These are phyloP conservation scores for Lachancea nothofagi DNA, from an alignment of 805 yeast species.

Conservation along the genomic window DNA sequence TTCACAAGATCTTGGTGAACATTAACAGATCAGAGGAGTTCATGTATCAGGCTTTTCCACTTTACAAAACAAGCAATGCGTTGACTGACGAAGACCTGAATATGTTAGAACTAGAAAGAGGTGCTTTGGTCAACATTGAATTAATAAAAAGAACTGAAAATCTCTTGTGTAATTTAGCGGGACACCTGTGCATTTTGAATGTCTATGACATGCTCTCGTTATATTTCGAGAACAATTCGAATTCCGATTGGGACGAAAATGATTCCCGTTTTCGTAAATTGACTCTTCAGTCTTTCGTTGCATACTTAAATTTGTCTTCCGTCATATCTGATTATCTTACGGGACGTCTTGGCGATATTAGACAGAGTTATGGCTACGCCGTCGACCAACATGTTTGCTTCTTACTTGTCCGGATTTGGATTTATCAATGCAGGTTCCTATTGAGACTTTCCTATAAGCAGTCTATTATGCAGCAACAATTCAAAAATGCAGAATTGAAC, in stretches of 20 bases:
- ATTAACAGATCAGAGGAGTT: conserved; percentile 7
- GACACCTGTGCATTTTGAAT: conserved; percentile 12
- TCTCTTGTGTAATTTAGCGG: conserved; percentile 15
- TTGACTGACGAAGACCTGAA: neutral
- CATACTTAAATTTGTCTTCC: neutral
- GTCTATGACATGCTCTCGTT: conserved; percentile 10
- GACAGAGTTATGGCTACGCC: conserved; percentile 9
- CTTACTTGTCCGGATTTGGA: conserved; percentile 13
- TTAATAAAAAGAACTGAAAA: conserved; percentile 9
- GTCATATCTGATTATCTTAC: neutral
- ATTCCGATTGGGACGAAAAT: conserved; percentile 6
- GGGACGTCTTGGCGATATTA: conserved; percentile 1
- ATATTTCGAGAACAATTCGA: conserved; percentile 16
- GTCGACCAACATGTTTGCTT: conserved; percentile 14
- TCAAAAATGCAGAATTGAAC: neutral
- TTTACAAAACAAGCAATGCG: conserved; percentile 1
- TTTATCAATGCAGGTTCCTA: conserved; percentile 12
- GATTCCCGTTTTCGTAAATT: conserved; percentile 12
- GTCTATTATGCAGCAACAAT: conserved; percentile 1
- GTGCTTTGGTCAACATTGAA: neutral
- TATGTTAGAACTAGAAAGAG: neutral
- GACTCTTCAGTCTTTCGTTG: neutral
- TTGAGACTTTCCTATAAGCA: conserved; percentile 14
- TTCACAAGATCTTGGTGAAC: conserved; percentile 12
- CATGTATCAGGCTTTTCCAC: conserved; percentile 14